Conservation (phyloP, 495 filamentous ascomycete species). For the Venustampulla echinocandica region DNA sequence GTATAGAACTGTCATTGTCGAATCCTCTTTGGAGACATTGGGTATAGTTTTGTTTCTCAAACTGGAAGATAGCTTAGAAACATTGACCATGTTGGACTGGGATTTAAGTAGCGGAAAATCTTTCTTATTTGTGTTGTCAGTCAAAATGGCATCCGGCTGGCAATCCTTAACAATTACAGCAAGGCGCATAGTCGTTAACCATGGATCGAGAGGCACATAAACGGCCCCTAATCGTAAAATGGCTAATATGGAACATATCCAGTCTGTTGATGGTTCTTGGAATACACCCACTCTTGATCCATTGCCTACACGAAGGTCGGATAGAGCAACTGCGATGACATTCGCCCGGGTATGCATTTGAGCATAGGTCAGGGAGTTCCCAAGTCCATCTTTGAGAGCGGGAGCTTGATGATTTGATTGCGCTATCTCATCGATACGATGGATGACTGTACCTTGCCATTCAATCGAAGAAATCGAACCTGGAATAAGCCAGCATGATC, state of each 20-base stretch:
- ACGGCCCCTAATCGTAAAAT: slow-evolving; percentile 37
- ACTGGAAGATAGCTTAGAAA: background rate
- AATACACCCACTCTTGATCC: slow-evolving; percentile 20
- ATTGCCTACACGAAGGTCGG: background rate
- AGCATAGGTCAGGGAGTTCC: background rate
- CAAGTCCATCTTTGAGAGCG: slow-evolving; percentile 5
- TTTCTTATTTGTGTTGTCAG: background rate
- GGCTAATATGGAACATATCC: slow-evolving; percentile 42
- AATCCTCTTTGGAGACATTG: background rate
- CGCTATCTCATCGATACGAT: background rate
- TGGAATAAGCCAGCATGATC: too few species aligned
- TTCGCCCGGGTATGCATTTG: background rate
- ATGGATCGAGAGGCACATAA: slow-evolving; percentile 46
- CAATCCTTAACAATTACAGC: background rate
- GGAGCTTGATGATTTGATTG: background rate
- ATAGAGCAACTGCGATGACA: background rate
- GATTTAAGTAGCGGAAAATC: background rate
- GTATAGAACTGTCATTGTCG: background rate
- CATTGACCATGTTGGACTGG: background rate
- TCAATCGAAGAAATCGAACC: too few species aligned
- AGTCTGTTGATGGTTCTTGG: slow-evolving; percentile 31
- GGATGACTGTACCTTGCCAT: background rate
- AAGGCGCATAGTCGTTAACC: slow-evolving; percentile 22
- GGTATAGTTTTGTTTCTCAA: too few species aligned
- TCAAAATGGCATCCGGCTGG: slow-evolving; percentile 7